These are phyloP conservation scores for Aureobasidium subglaciale DNA, from an alignment of 2,329 filamentous ascomycete species.

Conservation along the genomic window DNA sequence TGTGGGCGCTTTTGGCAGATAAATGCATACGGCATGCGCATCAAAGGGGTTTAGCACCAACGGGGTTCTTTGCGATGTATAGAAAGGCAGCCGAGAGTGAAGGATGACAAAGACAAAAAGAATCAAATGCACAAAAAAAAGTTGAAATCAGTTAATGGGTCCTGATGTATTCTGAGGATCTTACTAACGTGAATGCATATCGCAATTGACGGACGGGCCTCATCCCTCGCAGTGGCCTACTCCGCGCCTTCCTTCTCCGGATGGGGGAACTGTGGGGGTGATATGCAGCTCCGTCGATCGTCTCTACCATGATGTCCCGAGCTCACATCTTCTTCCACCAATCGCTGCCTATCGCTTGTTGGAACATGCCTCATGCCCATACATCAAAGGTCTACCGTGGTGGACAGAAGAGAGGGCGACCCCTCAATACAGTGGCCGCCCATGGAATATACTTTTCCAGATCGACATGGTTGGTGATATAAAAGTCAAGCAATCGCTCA, in stretches of 20 bases:
- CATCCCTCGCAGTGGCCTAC: background rate
- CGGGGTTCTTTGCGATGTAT: constrained; percentile 7
- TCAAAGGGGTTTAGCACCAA: background rate
- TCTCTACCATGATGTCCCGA: background rate
- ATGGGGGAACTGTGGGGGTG: constrained; percentile 1
- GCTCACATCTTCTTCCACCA: background rate
- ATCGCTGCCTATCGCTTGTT: background rate
- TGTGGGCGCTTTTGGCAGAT: constrained; percentile 9
- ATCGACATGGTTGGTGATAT: background rate
- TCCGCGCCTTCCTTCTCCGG: background rate
- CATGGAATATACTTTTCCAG: background rate
- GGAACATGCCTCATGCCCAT: background rate
- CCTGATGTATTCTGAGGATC: background rate
- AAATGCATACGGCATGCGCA: constrained; percentile 3
- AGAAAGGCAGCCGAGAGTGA: background rate
- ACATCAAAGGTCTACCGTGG: background rate
- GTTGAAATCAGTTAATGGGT: background rate
- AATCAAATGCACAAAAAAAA: constrained; percentile 5
- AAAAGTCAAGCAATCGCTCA: background rate
- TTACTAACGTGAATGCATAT: background rate
- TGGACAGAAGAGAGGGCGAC: background rate
- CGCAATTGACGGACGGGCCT: background rate
- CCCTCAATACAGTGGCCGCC: background rate
- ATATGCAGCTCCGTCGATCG: constrained; percentile 1
- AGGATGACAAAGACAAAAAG: background rate